Base-by-base conservation (phyloP, 441 rosid genomes). In the Eugenia klotzschiana region DNA sequence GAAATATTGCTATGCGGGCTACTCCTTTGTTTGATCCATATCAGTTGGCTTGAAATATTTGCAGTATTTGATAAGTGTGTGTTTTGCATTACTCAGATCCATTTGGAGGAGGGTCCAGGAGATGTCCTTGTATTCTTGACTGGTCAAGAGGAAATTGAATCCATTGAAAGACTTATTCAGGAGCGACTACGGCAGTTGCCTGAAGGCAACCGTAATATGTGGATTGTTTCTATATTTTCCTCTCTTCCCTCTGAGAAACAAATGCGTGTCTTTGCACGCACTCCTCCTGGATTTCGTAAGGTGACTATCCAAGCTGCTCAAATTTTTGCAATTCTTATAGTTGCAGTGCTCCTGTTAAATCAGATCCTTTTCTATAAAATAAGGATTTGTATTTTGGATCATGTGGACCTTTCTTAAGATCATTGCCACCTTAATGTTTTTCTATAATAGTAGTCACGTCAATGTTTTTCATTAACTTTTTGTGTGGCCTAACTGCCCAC, bases 181-280 rank as follows among this genome's bases (percentile, higher is more conserved):
- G 98, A 95, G 86, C 88, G 88, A 84, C 91, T 96, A 80, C 87
- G 64, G 81, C 89, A 90, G 79, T 87, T 95, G 85, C 96, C 97
- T 86, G 96, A 95, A 91, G 91, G 85, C 50, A 87, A 72, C 23
- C 87, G 87, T 82, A 94, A 94, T 85, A 84, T 96, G 85, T 60
- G 85, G 80, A 91, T 92, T 4, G 89, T 89, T 84, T 89, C 96
- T 49, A 96, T 95, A 55, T 96, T 93, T 83, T 93, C 99, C 55
- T 95, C 98, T 86, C 99, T 95, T 87, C 98, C 99, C 69, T 93
- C 98, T 41, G 98, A 96, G 82, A 93, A 95, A 87, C 98, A 96
- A 85, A 91, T 93, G 97, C 88, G 85, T 81, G 99, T 89, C 83
- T 96, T 96, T 85, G 84, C 90, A 46, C 94, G 96, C 56, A 89